Percentiles rank a stretch among this genome's conserved stretches.
phyloP scores from a whole-genome alignment of 2,329 filamentous ascomycete species.

The Fusarium humuli region DNA sequence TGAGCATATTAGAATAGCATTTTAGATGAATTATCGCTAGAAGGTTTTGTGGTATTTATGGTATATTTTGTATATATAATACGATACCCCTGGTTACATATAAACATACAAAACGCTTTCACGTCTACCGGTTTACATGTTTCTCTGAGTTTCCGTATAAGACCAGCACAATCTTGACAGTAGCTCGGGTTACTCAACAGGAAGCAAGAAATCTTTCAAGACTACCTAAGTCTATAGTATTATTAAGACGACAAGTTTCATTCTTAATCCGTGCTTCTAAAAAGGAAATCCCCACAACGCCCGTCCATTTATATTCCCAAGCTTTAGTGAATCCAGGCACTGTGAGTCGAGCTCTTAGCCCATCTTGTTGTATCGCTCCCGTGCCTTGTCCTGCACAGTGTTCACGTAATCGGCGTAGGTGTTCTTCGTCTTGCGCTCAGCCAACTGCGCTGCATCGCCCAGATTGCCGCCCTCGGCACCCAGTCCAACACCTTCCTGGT shows the following conservation, averaged over 20 bases:
- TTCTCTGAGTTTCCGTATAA: not conserved
- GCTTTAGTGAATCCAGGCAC: not conserved
- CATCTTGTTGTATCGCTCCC: slow-evolving; percentile 73
- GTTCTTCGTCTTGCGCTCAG: slow-evolving; percentile 69
- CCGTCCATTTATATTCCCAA: slow-evolving; percentile 11
- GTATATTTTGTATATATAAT: slow-evolving; percentile 17
- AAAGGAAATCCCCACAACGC: slow-evolving; percentile 7
- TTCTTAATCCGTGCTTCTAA: not conserved
- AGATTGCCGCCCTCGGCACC: slow-evolving; percentile 77
- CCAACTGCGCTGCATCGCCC: slow-evolving; percentile 74
- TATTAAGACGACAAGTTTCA: not conserved
- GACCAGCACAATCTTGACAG: not conserved
- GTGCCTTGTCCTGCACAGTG: slow-evolving; percentile 73
- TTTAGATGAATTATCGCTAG: not conserved
- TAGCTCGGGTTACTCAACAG: not conserved
- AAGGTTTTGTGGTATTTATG: not conserved
- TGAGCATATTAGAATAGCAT: not conserved
- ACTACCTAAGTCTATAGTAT: not conserved
- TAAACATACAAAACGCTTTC: not conserved
- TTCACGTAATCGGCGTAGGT: slow-evolving; percentile 72
- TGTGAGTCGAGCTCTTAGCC: slow-evolving; percentile 20
- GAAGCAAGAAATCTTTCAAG: no score
- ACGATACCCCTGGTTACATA: slow-evolving; percentile 25
- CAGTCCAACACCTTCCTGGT: slow-evolving; percentile 75
- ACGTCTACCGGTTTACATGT: not conserved